Conservation (phyloP, 148 eudicot genomes). For the Diospyros kaki region DNA sequence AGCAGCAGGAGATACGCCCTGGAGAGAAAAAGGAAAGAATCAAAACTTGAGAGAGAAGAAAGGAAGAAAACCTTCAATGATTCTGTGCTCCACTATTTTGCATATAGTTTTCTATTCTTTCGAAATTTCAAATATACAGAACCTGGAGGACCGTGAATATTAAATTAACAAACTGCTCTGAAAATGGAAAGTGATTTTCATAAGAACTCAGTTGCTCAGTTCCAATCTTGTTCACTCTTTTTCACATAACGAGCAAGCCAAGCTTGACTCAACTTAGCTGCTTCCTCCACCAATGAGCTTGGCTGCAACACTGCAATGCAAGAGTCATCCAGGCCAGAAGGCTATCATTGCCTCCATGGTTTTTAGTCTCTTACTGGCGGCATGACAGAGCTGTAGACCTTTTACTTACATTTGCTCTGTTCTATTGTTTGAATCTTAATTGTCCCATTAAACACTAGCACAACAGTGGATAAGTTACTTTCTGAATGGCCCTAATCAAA, state of each 20-base stretch:
- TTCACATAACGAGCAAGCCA: not conserved
- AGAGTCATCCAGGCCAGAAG: not conserved
- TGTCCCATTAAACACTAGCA: not conserved
- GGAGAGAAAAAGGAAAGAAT: conserved; percentile 16
- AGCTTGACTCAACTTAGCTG: conserved; percentile 1
- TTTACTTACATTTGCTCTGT: not conserved
- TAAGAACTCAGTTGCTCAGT: no score
- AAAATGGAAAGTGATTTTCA: no score
- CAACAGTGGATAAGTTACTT: not conserved
- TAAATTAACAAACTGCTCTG: not conserved
- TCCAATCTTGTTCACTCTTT: no score
- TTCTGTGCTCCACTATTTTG: not conserved
- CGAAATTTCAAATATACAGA: not conserved
- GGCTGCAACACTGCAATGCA: not conserved
- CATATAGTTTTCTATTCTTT: not conserved
- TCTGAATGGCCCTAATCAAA: no score
- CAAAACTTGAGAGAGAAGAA: not conserved
- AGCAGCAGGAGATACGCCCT: conserved; percentile 65
- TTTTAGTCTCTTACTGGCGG: not conserved
- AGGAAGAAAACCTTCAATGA: conserved; percentile 11
- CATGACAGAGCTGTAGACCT: no score
- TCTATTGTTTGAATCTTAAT: not conserved
- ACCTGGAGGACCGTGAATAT: not conserved
- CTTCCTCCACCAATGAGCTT: conserved; percentile 2
- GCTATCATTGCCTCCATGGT: not conserved